A percentile compares a stretch with the other conserved stretches of the same genome.
phyloP scores from a whole-genome alignment of 140 eudicot species.

The Cichorium intybus region DNA sequence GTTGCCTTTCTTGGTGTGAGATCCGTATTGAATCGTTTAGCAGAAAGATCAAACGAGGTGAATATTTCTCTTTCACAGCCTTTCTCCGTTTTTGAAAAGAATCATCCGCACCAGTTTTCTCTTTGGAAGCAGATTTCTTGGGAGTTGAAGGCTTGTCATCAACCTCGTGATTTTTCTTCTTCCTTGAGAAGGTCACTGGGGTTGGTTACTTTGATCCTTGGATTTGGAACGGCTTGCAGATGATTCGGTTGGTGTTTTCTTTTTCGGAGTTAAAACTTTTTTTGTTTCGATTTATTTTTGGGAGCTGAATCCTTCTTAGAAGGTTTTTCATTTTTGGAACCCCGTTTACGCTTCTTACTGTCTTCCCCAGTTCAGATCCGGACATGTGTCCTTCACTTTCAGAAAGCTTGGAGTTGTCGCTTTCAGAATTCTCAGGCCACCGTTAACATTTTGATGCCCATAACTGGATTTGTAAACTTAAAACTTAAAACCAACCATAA shows the following conservation, averaged over 20 bases:
- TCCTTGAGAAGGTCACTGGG: slow-evolving; percentile 63
- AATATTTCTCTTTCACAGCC: slow-evolving; percentile 56
- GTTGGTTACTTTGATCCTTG: slow-evolving; percentile 33
- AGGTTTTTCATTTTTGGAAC: slow-evolving; percentile 39
- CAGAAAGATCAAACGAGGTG: too few species aligned
- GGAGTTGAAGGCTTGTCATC: slow-evolving; percentile 68
- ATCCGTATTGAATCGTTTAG: slow-evolving; percentile 50
- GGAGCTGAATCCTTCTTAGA: slow-evolving; percentile 47
- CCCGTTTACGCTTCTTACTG: slow-evolving; percentile 44
- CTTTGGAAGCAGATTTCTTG: slow-evolving; percentile 62
- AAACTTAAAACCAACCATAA: slow-evolving; percentile 14
- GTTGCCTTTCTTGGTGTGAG: slow-evolving; percentile 62
- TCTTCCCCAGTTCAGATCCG: slow-evolving; percentile 55
- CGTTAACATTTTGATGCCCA: slow-evolving; percentile 64
- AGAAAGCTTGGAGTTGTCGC: too few species aligned
- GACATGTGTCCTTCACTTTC: slow-evolving; percentile 49
- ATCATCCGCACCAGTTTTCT: slow-evolving; percentile 50
- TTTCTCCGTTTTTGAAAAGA: slow-evolving; percentile 54
- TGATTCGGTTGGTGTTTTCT: slow-evolving; percentile 52
- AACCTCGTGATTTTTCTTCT: slow-evolving; percentile 50
- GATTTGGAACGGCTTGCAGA: slow-evolving; percentile 47
- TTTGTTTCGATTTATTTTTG: slow-evolving; percentile 42
- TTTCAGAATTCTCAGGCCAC: slow-evolving; percentile 53
- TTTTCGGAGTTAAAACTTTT: slow-evolving; percentile 47
- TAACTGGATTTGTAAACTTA: slow-evolving; percentile 26